Base-by-base conservation (phyloP, 352 stramenopile species). In the Albugo laibachii region DNA sequence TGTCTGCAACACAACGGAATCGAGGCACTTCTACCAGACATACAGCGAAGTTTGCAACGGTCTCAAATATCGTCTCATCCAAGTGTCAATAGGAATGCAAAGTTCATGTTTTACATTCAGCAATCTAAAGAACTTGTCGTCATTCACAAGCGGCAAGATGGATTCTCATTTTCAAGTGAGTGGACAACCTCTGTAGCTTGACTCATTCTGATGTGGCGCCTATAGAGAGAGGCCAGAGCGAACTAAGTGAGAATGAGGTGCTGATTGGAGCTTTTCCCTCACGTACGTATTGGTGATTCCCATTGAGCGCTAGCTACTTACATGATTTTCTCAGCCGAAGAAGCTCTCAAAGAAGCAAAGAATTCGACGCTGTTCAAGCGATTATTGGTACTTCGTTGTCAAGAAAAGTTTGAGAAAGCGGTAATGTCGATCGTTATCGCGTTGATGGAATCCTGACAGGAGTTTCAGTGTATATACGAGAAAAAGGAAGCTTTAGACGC, bases 401-500 rank as follows among this genome's bases (percentile, higher is more conserved):
- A 92, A 51, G 38, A 62, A 35, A 75, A 87, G 53, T 92, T 92
- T 46, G 76, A 92, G 40, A 86, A 80, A 57, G 66, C 61, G 50
- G 70, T 79, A 61, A 20, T 52, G 34, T 12, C 6, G 14, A 39
- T 27, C 53, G 10, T 1, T 38, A 45, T 16, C 43, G 38, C 31
- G 35, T 3, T 35, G 34, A 4, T 36, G 8, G 18, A 47, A 11
- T 10, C 8, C 11, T 47, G 21, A 15, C 43, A 40, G 21, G 20
- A 38, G 2, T 24, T 49, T 40, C 34, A 34, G 3, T 79, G 34
- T 59, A 78, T 39, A 42, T 55, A 38, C 63, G 67, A 35, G 58
- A 65, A 36, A 74, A 69, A 40, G 65, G 80, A 42, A 67, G 21
- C 40, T 19, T 8, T 24, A 15, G 19, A 37, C 79, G 68, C 46